Evolutionary conservation across 305 asterid genomes (phyloP), one percentile per base, ranked within the genome.

Genomic region (Solanum hybrid): DNA sequence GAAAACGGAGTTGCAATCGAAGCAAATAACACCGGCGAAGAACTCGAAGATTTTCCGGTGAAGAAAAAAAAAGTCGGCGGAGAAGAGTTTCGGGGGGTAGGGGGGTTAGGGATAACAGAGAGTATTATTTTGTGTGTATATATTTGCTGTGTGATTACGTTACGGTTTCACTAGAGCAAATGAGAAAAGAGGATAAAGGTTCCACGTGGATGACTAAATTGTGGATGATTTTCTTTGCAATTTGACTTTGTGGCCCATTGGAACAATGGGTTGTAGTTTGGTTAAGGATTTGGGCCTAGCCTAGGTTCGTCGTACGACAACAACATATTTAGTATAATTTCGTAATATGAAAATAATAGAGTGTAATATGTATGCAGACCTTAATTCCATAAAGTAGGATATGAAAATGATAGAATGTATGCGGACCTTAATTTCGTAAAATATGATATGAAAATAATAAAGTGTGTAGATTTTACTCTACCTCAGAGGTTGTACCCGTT

Each of bases 151-250:
- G 66, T 40, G 60, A 64, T 46, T 64, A 37, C 73, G 73, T 89
- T 92, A 88, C 93, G 7, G 76, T 77, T 4, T 34, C 42, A 60
- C 26, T 88, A 90, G 90, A 90, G 92, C 94, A 92, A 93, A 90
- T 26, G 79, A 60, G 89, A 60, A 64, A 86, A 89, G 81, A 76
- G 88, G 91, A 89, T 90, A 76, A 69, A 38, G 79, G 56, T 24
- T 71, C 91, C 91, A 90, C 88, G 90, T 90, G 89, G 91, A 81
- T 88, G 86, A 80, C 20, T 27, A 36, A n/a, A 79, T 6, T 79
- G 85, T 79, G 85, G 85, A 79, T 12, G 85, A 36, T 79, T 72
- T 76, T 76, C 72, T 60, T 60, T 60, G 72, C 27, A 60, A 60
- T 60, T 31, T 75, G 26, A 75, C 80, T 75, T 29, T 71, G 9